These are phyloP conservation scores for Mrakia blollopis DNA, from an alignment of 768 basidiomycete species.

Conservation along the genomic window DNA sequence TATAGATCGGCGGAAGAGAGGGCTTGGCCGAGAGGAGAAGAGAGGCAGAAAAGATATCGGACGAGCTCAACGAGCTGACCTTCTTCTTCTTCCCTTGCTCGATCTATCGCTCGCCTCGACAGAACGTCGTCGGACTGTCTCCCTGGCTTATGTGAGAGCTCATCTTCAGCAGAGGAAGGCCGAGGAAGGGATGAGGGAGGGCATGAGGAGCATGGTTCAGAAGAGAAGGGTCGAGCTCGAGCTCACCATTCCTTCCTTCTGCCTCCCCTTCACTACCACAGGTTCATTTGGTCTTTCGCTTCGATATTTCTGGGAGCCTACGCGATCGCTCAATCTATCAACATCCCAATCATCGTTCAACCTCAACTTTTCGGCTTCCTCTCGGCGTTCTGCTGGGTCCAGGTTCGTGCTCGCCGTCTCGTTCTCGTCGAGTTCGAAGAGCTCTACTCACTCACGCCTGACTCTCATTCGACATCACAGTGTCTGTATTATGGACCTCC, in stretches of 20 bases:
- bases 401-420: background rate
- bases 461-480: slow-evolving; percentile 42
- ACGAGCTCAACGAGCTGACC: too few relatives aligned
- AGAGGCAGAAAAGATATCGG: too few relatives aligned
- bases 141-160: slow-evolving; percentile 61
- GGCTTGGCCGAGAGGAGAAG: too few relatives aligned
- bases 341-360: slow-evolving; percentile 60
- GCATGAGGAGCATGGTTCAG: too few relatives aligned
- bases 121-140: slow-evolving; percentile 66
- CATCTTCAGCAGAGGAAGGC: background rate
- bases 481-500: slow-evolving; percentile 60
- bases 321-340: slow-evolving; percentile 58
- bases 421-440: background rate
- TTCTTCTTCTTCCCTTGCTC: too few relatives aligned
- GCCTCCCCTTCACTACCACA: background rate
- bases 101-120: slow-evolving; percentile 39
- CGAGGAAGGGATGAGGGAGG: background rate
- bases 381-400: slow-evolving; percentile 48
- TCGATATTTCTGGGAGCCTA: slow-evolving; percentile 65
- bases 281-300: slow-evolving; percentile 56
- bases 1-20: too few relatives aligned
- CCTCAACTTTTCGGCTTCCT: slow-evolving; percentile 56
- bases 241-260: slow-evolving; percentile 26
- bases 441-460: background rate
- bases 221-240: background rate